Base-by-base conservation (phyloP, 331 rosid species). In the Spiraea crenata region DNA sequence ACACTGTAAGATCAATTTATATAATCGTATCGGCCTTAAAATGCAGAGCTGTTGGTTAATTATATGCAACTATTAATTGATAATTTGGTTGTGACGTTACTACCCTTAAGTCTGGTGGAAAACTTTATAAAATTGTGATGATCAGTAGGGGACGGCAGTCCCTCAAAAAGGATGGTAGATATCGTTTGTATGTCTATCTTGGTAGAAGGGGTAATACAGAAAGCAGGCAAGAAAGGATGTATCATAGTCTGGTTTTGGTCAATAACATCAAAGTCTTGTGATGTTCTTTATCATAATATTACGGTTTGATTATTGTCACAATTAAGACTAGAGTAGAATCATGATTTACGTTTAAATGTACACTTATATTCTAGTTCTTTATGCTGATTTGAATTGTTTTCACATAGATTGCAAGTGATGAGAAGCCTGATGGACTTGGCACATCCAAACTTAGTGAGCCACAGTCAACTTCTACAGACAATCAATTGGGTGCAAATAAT, bases 391-490 rank as follows among this genome's bases (percentile, higher is more conserved):
- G 65, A 68, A 49, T 60, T 66, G 71, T 74, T 67, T 74, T 81
- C 46, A 42, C 76, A 73, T 85, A 95, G 99, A 76, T 79, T 76
- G 73, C 73, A 45, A 80, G 71, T 65, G 80, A 80, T 65, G 95
- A 86, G 78, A 91, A 77, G 79, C 82, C 81, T 70, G 67, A 75
- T 76, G 96, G 75, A 74, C 75, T 74, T 38, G 84, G 82, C 68
- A 77, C 85, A 65, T 65, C 90, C 56, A 86, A 81, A 79, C 76
- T 74, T 42, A 72, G 75, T 76, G 84, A 77, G 48, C 79, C 83
- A 71, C 90, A 83, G 64, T 70, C 61, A 47, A 20, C 69, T 71
- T 63, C 87, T 79, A 70, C 79, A 64, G 80, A 82, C 58, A 75
- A 74, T 72, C 87, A 83, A 72, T 77, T 85, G 50, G 86, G 80